Evolutionary conservation across 1,284 basidiomycete genomes (phyloP).

Genomic region (Ustilago vetiveriae): DNA sequence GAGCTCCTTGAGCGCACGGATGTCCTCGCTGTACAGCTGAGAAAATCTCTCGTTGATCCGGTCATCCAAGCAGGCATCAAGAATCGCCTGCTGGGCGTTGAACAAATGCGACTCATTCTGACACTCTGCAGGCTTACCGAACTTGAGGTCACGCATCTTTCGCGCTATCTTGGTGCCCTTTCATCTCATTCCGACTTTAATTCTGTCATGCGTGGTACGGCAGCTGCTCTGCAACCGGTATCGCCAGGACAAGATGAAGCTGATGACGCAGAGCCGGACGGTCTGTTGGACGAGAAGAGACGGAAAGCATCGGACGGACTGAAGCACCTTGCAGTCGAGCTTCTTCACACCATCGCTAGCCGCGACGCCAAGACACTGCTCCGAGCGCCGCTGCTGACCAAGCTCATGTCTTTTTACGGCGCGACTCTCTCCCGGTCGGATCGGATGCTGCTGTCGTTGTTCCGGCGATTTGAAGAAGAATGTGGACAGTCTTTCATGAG

Average conservation of each 20-base stretch:
- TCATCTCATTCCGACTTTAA: slow-evolving; percentile 47
- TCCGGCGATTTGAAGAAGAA: slow-evolving; percentile 80
- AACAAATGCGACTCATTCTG: slow-evolving; percentile 71
- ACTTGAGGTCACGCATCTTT: slow-evolving; percentile 22
- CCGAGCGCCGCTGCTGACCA: slow-evolving; percentile 81
- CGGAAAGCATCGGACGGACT: slow-evolving; percentile 6
- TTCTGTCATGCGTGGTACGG: slow-evolving; percentile 25
- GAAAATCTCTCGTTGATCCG: slow-evolving; percentile 77
- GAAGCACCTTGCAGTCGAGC: slow-evolving; percentile 68
- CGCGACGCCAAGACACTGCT: slow-evolving; percentile 81
- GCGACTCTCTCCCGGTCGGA: slow-evolving; percentile 77
- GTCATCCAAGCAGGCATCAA: slow-evolving; percentile 76
- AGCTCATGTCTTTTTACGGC: slow-evolving; percentile 77
- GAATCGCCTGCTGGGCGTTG: slow-evolving; percentile 71
- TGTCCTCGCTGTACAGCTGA: slow-evolving; percentile 67
- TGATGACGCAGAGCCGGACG: slow-evolving; percentile 65
- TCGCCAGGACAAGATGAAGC: neutral
- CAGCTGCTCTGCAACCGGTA: slow-evolving; percentile 57
- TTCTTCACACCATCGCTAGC: slow-evolving; percentile 77
- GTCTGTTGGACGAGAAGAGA: neutral
- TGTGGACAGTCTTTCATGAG: slow-evolving; percentile 73
- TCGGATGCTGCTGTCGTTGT: slow-evolving; percentile 76
- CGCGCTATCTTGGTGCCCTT: slow-evolving; percentile 45
- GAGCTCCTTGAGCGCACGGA: slow-evolving; percentile 15
- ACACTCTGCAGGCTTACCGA: slow-evolving; percentile 65